Evolutionary conservation across 2,329 filamentous ascomycete species (phyloP).

Genomic region (Erysiphe pulchra): DNA sequence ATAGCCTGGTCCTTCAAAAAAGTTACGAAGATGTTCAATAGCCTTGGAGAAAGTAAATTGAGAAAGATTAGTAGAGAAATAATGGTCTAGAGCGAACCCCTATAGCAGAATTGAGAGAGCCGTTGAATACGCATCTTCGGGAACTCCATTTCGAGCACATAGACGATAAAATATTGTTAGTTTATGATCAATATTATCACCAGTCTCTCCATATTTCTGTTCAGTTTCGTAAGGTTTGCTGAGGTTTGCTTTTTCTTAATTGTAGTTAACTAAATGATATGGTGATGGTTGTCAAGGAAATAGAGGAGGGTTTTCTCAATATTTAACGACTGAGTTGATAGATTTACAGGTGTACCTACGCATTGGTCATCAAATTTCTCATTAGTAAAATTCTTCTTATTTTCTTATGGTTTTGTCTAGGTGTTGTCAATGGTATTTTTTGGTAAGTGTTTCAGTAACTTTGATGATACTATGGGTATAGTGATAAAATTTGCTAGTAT

Average conservation of each 20-base stretch:
- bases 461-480: too few relatives aligned
- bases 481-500: too few relatives aligned
- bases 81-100: constrained; percentile 1
- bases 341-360: neutral
- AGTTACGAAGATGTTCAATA: constrained; percentile 1
- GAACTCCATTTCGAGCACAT: neutral
- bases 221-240: neutral
- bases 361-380: neutral
- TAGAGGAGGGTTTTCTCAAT: neutral
- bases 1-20: constrained; percentile 1
- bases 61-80: neutral
- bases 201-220: neutral
- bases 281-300: neutral
- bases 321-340: neutral
- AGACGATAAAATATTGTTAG: constrained; percentile 1
- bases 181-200: constrained; percentile 1
- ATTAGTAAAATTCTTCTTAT: neutral
- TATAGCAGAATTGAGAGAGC: constrained; percentile 2
- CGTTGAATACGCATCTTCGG: neutral
- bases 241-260: neutral
- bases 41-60: neutral
- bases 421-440: neutral
- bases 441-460: neutral
- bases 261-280: neutral
- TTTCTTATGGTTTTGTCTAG: neutral